Percentiles rank a stretch among this genome's conserved stretches.
Conservation (phyloP, 495 filamentous ascomycete genomes). For the Penicillium flavigenum region DNA sequence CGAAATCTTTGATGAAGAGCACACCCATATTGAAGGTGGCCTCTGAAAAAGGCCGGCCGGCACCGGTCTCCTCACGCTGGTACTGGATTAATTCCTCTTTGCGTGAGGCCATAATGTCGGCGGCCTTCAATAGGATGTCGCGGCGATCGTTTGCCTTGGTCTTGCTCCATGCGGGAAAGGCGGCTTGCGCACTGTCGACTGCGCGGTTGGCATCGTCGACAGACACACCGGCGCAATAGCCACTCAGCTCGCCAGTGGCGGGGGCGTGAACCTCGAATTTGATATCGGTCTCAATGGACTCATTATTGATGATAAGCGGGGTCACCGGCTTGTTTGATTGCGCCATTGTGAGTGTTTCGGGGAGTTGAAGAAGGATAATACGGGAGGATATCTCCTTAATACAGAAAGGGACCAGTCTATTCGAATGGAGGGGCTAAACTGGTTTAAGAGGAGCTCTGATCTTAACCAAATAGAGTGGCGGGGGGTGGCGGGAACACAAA, state of each 20-base stretch:
- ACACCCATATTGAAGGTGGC: conserved; percentile 60
- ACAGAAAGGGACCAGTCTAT: background rate
- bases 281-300: conserved; percentile 57
- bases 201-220: conserved; percentile 57
- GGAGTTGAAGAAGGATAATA: background rate
- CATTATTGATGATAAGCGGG: conserved; percentile 73
- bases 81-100: conserved; percentile 60
- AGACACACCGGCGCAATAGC: conserved; percentile 61
- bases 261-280: conserved; percentile 70
- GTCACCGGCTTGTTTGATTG: conserved; percentile 35
- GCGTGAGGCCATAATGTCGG: conserved; percentile 61
- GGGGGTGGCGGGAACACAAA: background rate
- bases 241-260: conserved; percentile 57
- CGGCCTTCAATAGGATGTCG: conserved; percentile 67
- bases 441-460: background rate
- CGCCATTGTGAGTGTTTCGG: conserved; percentile 9
- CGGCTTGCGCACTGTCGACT: conserved; percentile 55
- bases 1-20: conserved; percentile 65
- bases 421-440: conserved; percentile 5
- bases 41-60: conserved; percentile 42
- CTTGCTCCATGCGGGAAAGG: conserved; percentile 68
- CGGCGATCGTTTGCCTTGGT: conserved; percentile 60
- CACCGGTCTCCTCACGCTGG: conserved; percentile 68
- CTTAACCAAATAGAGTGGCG: conserved; percentile 1
- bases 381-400: background rate